phyloP scores from a whole-genome alignment of 2,329 filamentous ascomycete genomes.

The Sporothrix mexicana region DNA sequence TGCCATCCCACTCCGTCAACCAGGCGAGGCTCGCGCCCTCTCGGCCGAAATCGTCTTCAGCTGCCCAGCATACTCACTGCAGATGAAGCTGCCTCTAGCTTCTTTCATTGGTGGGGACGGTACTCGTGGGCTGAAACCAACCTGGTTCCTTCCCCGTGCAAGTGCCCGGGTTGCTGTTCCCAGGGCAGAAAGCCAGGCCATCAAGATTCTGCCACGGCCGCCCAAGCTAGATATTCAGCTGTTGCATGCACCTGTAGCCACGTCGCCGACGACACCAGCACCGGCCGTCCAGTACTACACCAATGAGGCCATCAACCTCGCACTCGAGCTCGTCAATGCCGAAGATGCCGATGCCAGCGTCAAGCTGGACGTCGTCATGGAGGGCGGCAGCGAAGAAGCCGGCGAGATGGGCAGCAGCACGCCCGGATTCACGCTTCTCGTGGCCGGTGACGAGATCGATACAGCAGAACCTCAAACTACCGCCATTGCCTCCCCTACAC shows the following conservation, averaged over 20 bases:
- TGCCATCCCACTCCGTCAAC: conserved; percentile 75
- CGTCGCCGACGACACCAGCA: neutral
- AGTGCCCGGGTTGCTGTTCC: conserved; percentile 54
- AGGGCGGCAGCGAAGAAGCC: conserved; percentile 53
- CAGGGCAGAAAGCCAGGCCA: conserved; percentile 57
- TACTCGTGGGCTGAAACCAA: conserved; percentile 39
- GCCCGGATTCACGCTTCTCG: conserved; percentile 52
- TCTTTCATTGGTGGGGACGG: conserved; percentile 44
- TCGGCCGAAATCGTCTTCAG: conserved; percentile 68
- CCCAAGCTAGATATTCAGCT: conserved; percentile 84
- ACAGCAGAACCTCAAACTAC: conserved; percentile 32
- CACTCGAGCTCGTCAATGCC: conserved; percentile 75
- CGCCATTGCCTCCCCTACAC: neutral
- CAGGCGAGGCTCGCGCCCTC: conserved; percentile 74
- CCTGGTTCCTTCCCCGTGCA: conserved; percentile 57
- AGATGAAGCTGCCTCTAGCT: conserved; percentile 65
- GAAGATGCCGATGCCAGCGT: conserved; percentile 81
- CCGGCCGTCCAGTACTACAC: conserved; percentile 72
- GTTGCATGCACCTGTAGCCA: neutral
- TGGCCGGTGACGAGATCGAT: conserved; percentile 38
- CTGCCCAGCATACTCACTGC: conserved; percentile 69
- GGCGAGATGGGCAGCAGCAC: conserved; percentile 37
- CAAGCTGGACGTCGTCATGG: conserved; percentile 70
- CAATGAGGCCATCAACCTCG: conserved; percentile 74
- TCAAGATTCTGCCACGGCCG: conserved; percentile 83